These are phyloP conservation scores for Parietaria judaica DNA, from an alignment of 306 rosid genomes.

Conservation along the genomic window DNA sequence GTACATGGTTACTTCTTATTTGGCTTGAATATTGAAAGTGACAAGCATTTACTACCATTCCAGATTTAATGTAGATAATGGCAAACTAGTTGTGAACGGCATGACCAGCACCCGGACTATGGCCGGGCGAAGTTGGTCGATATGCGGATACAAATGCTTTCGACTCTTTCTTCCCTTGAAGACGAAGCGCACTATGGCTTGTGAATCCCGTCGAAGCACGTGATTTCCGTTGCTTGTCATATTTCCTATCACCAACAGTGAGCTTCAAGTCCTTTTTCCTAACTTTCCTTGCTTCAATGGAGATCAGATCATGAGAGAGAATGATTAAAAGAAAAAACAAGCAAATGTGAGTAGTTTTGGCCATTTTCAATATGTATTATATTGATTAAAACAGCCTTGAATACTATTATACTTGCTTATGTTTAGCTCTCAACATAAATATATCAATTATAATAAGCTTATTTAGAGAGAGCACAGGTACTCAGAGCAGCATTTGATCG, in stretches of 20 bases:
- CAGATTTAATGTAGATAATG: background rate
- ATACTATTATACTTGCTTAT: no score
- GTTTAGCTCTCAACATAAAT: no score
- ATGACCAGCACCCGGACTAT: constrained; percentile 75
- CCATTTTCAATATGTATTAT: constrained; percentile 30
- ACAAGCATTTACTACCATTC: background rate
- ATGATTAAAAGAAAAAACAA: constrained; percentile 34
- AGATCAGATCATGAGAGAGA: constrained; percentile 35
- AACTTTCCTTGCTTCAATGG: constrained; percentile 45
- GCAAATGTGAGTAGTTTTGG: constrained; percentile 25
- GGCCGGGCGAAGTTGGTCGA: constrained; percentile 21
- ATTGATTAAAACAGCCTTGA: background rate
- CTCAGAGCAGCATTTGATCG: no score
- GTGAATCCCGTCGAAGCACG: constrained; percentile 2
- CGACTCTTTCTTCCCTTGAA: background rate
- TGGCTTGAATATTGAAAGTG: background rate
- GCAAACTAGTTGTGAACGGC: constrained; percentile 30
- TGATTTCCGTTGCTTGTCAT: constrained; percentile 8
- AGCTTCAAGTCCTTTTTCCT: constrained; percentile 20
- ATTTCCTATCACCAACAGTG: background rate
- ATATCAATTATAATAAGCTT: no score
- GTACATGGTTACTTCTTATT: background rate
- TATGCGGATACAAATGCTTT: background rate
- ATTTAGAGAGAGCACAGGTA: no score
- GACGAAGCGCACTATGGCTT: background rate